Percentiles rank a stretch among this genome's conserved stretches.
These are phyloP conservation scores for Kodamaea ohmeri DNA, from an alignment of 1,139 yeast genomes.

Conservation along the genomic window DNA sequence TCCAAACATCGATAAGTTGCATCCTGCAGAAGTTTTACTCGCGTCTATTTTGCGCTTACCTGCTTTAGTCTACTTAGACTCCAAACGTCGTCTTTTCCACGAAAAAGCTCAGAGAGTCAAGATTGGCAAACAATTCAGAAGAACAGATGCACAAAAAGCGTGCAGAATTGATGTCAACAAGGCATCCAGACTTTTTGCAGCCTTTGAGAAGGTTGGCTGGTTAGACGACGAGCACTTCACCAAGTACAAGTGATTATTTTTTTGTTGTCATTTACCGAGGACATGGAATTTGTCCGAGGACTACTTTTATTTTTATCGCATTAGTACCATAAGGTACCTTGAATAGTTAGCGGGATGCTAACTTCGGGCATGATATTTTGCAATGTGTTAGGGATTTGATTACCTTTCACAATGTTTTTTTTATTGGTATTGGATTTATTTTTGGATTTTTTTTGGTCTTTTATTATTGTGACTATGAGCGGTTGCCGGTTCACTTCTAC, in stretches of 20 bases:
- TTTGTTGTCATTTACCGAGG: slow-evolving; percentile 5
- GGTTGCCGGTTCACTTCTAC: slow-evolving; percentile 4
- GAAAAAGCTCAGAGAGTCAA: slow-evolving; percentile 82
- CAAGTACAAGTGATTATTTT: slow-evolving; percentile 34
- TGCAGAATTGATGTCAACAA: slow-evolving; percentile 96
- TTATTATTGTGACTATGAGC: not conserved
- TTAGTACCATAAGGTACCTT: too few relatives aligned
- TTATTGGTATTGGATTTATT: not conserved
- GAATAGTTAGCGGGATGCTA: too few relatives aligned
- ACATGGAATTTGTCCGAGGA: too few relatives aligned
- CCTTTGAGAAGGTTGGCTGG: slow-evolving; percentile 96
- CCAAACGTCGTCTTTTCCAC: slow-evolving; percentile 83
- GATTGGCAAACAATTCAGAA: slow-evolving; percentile 79
- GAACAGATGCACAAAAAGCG: slow-evolving; percentile 97
- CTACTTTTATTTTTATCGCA: not conserved
- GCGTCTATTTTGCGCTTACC: slow-evolving; percentile 91
- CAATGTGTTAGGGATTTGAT: too few relatives aligned
- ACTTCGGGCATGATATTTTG: too few relatives aligned
- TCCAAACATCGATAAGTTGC: slow-evolving; percentile 68
- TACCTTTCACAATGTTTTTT: too few relatives aligned
- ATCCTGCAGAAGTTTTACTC: slow-evolving; percentile 86
- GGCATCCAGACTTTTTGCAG: slow-evolving; percentile 88
- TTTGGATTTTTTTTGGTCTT: not conserved
- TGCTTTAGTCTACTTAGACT: slow-evolving; percentile 82
- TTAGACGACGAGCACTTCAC: slow-evolving; percentile 66